Evolutionary conservation across 768 basidiomycete genomes (phyloP).

Genomic region (Tephrocybe sp.): DNA sequence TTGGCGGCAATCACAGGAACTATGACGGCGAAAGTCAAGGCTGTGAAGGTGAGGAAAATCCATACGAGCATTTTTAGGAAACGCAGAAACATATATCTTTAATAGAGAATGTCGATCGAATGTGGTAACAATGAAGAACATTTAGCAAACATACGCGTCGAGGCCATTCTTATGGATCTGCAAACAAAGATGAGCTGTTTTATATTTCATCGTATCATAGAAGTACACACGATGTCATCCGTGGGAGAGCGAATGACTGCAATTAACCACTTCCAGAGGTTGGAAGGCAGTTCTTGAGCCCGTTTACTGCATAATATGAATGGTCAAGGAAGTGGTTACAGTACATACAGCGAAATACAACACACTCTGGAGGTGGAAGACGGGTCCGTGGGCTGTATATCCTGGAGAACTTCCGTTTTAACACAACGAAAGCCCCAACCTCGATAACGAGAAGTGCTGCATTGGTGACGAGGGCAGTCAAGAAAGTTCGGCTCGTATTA

Average conservation of each 20-base stretch:
- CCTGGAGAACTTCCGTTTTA: conserved; percentile 55
- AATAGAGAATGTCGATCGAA: not conserved
- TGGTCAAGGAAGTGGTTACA: not conserved
- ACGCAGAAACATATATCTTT: conserved; percentile 56
- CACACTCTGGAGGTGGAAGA: conserved; percentile 56
- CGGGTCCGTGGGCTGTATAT: conserved; percentile 66
- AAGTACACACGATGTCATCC: conserved; percentile 42
- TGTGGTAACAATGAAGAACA: not conserved
- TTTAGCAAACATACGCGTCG: conserved; percentile 55
- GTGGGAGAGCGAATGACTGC: conserved; percentile 41
- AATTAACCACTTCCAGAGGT: conserved; percentile 52
- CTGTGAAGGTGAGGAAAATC: conserved; percentile 53
- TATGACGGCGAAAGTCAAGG: conserved; percentile 63
- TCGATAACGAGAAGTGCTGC: conserved; percentile 42
- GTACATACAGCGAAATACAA: not conserved
- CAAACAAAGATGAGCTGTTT: not conserved
- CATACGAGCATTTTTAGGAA: conserved; percentile 63
- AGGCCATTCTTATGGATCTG: conserved; percentile 62
- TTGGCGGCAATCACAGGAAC: conserved; percentile 54
- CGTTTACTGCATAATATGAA: conserved; percentile 36
- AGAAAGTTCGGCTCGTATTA: conserved; percentile 48
- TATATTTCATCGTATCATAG: not conserved
- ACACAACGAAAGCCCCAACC: conserved; percentile 53
- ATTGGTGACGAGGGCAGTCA: conserved; percentile 63
- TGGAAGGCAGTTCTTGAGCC: conserved; percentile 40